Base-by-base conservation (phyloP, 768 basidiomycete genomes). In the Termitomyces bulborhizus region DNA sequence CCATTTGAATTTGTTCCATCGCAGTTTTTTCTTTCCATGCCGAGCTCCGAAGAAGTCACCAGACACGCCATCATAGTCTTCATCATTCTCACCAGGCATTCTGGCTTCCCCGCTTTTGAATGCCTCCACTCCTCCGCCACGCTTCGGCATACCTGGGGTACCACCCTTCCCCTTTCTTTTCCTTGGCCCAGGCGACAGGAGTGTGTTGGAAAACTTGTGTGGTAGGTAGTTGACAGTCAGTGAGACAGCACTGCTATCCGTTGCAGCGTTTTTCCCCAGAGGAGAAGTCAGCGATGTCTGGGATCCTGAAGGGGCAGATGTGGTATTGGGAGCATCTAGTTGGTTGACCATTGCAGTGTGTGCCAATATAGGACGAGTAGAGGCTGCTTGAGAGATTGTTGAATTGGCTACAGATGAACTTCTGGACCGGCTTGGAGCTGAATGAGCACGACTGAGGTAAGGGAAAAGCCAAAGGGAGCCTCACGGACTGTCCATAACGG, bases 1-100 rank as follows among this genome's bases (percentile, higher is more conserved):
- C 87, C 87, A 90, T 65, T 93, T 93, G 78, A 91, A 93, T 60
- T 75, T 76, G 65, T 83, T 93, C 90, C 90, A 93, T n/a, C 83
- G 74, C 57, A 85, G 72, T 57, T 71, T 74, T 43, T 61, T 76
- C 1, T 64, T 65, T 56, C 69, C 70, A 53, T 72, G 71, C 31
- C 69, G 67, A 47, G 68, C 71, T 39, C 75, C 74, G 65, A 78
- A 80, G 68, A 71, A 73, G 27, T 66, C 66, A 43, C 72, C 66
- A 65, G 71, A 73, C 18, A 69, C 66, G 36, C 71, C 67, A 57
- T 84, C 81, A 59, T 82, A 80, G 64, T 83, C 82, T 27, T 83
- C 81, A 55, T 82, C 81, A 41, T 72, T 73, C 52, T 71, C 70
- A 24, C 65, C 73, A 1, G 73, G 69, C 78, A 85, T 85, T 41